These are phyloP conservation scores for Epichloe gansuensis DNA, from an alignment of 2,329 filamentous ascomycete genomes.

Conservation along the genomic window DNA sequence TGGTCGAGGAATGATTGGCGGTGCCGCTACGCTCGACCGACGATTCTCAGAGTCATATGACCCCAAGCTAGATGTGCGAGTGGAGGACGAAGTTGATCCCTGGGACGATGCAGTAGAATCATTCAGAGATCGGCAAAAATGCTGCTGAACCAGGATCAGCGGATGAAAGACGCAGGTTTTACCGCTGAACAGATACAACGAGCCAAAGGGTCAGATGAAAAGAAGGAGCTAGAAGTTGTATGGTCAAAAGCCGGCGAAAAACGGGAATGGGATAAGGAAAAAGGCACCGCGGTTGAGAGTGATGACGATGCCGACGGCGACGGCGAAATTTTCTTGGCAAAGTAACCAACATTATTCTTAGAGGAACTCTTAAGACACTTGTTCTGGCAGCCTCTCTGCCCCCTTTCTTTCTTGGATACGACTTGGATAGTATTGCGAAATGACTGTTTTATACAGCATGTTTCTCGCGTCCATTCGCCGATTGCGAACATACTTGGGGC, in stretches of 20 bases:
- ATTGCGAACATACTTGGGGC: background rate
- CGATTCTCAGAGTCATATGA: constrained; percentile 62
- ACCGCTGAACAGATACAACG: constrained; percentile 56
- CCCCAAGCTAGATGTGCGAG: constrained; percentile 42
- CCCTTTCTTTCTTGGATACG: background rate
- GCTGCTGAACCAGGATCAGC: constrained; percentile 61
- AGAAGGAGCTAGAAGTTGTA: constrained; percentile 48
- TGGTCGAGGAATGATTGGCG: constrained; percentile 56
- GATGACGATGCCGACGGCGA: constrained; percentile 4
- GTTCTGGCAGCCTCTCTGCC: background rate
- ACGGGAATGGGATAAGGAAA: constrained; percentile 49
- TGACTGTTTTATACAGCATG: background rate
- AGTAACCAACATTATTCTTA: constrained; percentile 7
- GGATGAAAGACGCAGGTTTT: constrained; percentile 68
- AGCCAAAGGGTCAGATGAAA: constrained; percentile 45
- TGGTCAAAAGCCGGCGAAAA: constrained; percentile 61
- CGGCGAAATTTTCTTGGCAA: background rate
- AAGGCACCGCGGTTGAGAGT: constrained; percentile 17
- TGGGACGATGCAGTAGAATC: constrained; percentile 76
- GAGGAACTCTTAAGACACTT: constrained; percentile 6
- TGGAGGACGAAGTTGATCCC: constrained; percentile 37
- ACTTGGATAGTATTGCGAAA: background rate
- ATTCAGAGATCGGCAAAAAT: constrained; percentile 67
- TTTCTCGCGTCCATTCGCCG: background rate
- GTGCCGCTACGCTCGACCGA: constrained; percentile 58